Evolutionary conservation across 768 basidiomycete genomes (phyloP).

Genomic region (Chalciporus chontae): DNA sequence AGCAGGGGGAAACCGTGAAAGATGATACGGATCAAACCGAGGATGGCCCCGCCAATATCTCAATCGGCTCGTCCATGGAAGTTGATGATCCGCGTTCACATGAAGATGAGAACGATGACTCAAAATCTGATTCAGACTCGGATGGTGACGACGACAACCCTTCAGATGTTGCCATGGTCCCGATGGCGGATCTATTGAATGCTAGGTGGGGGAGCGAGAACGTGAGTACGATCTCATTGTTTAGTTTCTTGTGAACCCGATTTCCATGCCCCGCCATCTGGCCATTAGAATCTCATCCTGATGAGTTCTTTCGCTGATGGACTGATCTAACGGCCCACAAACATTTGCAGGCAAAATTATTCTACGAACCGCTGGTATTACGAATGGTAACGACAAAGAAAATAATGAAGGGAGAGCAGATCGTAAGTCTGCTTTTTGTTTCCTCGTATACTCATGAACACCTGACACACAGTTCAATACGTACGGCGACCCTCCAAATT

Average conservation of each 20-base stretch:
- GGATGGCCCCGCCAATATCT: slow-evolving; percentile 20
- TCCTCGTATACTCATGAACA: neutral
- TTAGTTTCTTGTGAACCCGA: neutral
- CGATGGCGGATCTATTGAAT: slow-evolving; percentile 95
- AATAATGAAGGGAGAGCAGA: slow-evolving; percentile 80
- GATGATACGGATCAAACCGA: slow-evolving; percentile 30
- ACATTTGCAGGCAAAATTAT: slow-evolving; percentile 68
- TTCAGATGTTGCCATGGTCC: slow-evolving; percentile 83
- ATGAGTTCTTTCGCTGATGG: neutral
- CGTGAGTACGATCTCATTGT: slow-evolving; percentile 39
- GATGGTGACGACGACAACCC: slow-evolving; percentile 47
- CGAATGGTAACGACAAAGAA: slow-evolving; percentile 78
- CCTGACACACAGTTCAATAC: slow-evolving; percentile 75
- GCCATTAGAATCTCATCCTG: neutral
- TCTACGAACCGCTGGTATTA: slow-evolving; percentile 67
- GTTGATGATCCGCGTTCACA: slow-evolving; percentile 21
- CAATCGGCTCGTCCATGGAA: slow-evolving; percentile 28
- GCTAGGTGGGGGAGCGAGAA: slow-evolving; percentile 84
- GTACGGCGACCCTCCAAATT: slow-evolving; percentile 90
- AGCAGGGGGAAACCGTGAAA: slow-evolving; percentile 35
- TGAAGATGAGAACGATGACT: slow-evolving; percentile 12
- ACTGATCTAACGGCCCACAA: neutral
- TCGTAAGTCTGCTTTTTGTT: slow-evolving; percentile 48
- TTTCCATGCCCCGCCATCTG: neutral
- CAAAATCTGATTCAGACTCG: slow-evolving; percentile 40